These are phyloP conservation scores for Xylariaceae sp. DNA, from an alignment of 2,329 filamentous ascomycete genomes.

Conservation along the genomic window DNA sequence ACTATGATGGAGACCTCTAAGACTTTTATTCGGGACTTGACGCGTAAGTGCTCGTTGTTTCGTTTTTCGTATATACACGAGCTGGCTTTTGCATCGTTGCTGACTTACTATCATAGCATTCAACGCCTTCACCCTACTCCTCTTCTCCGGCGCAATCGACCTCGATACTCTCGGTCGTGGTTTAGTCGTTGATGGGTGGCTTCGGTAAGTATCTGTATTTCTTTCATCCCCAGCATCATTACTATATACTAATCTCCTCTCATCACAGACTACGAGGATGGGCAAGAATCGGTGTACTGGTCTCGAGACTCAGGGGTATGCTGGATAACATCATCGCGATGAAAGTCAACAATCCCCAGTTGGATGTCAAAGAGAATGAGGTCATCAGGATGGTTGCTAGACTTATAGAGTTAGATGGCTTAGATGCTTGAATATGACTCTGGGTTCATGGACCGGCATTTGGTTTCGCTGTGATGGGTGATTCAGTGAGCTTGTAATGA, in stretches of 20 bases:
- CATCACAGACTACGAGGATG: constrained; percentile 67
- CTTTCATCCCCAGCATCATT: background rate
- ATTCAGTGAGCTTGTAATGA: too few species aligned
- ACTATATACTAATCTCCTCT: background rate
- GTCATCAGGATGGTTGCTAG: constrained; percentile 75
- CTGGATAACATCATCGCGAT: constrained; percentile 79
- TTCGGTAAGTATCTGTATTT: constrained; percentile 42
- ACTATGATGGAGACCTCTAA: constrained; percentile 89
- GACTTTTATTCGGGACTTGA: constrained; percentile 86
- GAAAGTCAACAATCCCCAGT: constrained; percentile 73
- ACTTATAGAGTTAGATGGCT: constrained; percentile 84
- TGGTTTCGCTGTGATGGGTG: too few species aligned
- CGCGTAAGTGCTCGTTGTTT: constrained; percentile 58
- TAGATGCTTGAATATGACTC: constrained; percentile 62
- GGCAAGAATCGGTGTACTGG: constrained; percentile 90
- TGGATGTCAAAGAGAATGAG: constrained; percentile 57
- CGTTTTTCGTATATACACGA: background rate
- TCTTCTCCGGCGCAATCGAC: constrained; percentile 82
- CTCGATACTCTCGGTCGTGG: constrained; percentile 87
- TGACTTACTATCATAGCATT: constrained; percentile 55
- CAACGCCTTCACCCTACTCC: constrained; percentile 81
- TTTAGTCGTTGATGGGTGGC: constrained; percentile 87
- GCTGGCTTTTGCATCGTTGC: background rate
- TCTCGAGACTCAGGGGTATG: constrained; percentile 78
- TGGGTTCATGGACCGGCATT: too few species aligned